These are phyloP conservation scores for Tubosaeta sp. DNA, from an alignment of 768 basidiomycete species.

Conservation along the genomic window DNA sequence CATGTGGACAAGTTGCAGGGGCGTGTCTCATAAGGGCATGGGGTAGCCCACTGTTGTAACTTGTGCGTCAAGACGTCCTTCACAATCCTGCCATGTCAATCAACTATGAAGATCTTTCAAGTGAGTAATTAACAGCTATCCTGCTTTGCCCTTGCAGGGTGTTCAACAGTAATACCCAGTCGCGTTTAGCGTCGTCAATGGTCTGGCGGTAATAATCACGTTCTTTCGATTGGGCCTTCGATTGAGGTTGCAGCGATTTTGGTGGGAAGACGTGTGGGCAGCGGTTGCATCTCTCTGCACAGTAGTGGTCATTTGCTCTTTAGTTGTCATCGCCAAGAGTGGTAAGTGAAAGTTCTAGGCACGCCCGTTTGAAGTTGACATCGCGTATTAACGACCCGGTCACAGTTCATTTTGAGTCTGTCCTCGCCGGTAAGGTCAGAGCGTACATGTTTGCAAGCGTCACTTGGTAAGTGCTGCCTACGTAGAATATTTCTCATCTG, in stretches of 20 bases:
- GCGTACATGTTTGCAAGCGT: slow-evolving; percentile 6
- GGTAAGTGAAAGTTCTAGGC: neutral
- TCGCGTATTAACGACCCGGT: neutral
- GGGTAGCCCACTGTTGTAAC: no score
- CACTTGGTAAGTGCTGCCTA: slow-evolving; percentile 6
- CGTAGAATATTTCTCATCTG: no score
- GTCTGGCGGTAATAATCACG: slow-evolving; percentile 7
- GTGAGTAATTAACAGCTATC: slow-evolving; percentile 1
- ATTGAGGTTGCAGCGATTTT: slow-evolving; percentile 12
- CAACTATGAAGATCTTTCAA: neutral
- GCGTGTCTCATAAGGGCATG: neutral
- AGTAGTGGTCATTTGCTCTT: neutral
- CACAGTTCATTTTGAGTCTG: neutral
- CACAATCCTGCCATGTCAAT: slow-evolving; percentile 1
- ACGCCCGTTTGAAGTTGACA: no score
- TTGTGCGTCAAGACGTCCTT: neutral
- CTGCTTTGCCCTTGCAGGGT: neutral
- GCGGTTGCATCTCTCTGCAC: slow-evolving; percentile 5
- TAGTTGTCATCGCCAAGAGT: neutral
- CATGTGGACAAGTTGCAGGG: neutral
- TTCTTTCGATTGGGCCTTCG: slow-evolving; percentile 15
- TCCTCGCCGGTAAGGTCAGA: neutral
- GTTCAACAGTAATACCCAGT: slow-evolving; percentile 1
- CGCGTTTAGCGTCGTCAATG: neutral
- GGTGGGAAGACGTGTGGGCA: slow-evolving; percentile 26